Conservation (phyloP, 352 stramenopile species). For the Phytophthora quininea region DNA sequence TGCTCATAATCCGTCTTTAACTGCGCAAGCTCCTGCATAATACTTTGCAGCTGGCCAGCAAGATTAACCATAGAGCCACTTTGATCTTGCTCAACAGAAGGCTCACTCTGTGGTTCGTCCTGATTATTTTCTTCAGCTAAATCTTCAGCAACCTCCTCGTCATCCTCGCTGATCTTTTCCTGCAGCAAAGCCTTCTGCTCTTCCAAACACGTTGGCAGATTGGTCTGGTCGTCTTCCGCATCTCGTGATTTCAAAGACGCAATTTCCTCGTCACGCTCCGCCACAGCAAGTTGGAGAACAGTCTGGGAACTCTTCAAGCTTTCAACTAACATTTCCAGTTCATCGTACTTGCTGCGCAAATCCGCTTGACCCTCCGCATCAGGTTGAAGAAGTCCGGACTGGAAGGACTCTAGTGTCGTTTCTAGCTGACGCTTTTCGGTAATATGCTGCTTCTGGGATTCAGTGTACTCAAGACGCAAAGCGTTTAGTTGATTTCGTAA, state of each 20-base stretch:
- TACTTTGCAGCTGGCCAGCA: conserved; percentile 36
- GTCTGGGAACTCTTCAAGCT: conserved; percentile 25
- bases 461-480: conserved; percentile 23
- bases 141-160: conserved; percentile 7
- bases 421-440: conserved; percentile 34
- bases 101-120: neutral
- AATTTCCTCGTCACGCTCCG: conserved; percentile 33
- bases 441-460: conserved; percentile 15
- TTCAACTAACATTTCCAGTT: conserved; percentile 19
- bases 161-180: conserved; percentile 32
- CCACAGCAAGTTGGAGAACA: conserved; percentile 24
- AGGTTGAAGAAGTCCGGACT: neutral
- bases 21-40: conserved; percentile 46
- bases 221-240: conserved; percentile 1
- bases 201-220: conserved; percentile 29
- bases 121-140: neutral
- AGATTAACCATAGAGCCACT: conserved; percentile 29
- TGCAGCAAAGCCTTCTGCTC: conserved; percentile 42
- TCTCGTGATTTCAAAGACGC: conserved; percentile 13
- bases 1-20: conserved; percentile 37
- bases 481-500: conserved; percentile 34
- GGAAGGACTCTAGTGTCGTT: conserved; percentile 24
- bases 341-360: conserved; percentile 11
- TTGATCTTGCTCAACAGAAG: conserved; percentile 9
- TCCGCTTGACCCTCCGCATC: conserved; percentile 6